These are phyloP conservation scores for Fistulifera solaris DNA, from an alignment of 108 stramenopile species.

Conservation along the genomic window DNA sequence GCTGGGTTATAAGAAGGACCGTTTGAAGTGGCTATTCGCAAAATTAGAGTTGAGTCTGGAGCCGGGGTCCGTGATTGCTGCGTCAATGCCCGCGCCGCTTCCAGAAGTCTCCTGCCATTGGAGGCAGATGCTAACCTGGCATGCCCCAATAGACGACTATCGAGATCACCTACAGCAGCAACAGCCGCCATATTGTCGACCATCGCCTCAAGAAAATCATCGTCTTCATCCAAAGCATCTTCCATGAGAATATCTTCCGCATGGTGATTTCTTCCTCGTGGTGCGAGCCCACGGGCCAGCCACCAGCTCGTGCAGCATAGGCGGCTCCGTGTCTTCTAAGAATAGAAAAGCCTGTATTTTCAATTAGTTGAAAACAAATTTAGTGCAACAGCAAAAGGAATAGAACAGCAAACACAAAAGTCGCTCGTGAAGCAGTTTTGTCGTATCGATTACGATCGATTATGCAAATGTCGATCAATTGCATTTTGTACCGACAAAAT, in stretches of 20 bases:
- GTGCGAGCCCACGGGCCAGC: slow-evolving; percentile 2
- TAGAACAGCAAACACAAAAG: too few relatives aligned
- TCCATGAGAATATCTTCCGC: background rate
- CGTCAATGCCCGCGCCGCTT: slow-evolving; percentile 8
- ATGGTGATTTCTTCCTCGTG: too few relatives aligned
- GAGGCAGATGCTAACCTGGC: background rate
- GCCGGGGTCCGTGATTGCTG: slow-evolving; percentile 1
- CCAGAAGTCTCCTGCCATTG: slow-evolving; percentile 6
- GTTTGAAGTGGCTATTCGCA: slow-evolving; percentile 20
- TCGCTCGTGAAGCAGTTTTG: too few relatives aligned
- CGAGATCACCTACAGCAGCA: slow-evolving; percentile 22
- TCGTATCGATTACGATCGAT: too few relatives aligned
- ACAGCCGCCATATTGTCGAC: slow-evolving; percentile 10
- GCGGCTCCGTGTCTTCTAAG: background rate
- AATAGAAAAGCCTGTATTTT: slow-evolving; percentile 1
- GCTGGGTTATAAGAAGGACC: slow-evolving; percentile 20
- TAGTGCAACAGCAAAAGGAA: too few relatives aligned
- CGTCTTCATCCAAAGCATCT: slow-evolving; percentile 8
- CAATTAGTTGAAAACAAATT: too few relatives aligned
- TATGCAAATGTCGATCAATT: too few relatives aligned
- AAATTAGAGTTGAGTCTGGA: slow-evolving; percentile 18
- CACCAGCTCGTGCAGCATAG: slow-evolving; percentile 10
- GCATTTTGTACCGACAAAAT: too few relatives aligned
- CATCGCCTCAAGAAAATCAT: slow-evolving; percentile 17
- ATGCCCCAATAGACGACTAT: slow-evolving; percentile 7